Base-by-base conservation (phyloP, 495 filamentous ascomycete species). In the Penicillium cataractarum region DNA sequence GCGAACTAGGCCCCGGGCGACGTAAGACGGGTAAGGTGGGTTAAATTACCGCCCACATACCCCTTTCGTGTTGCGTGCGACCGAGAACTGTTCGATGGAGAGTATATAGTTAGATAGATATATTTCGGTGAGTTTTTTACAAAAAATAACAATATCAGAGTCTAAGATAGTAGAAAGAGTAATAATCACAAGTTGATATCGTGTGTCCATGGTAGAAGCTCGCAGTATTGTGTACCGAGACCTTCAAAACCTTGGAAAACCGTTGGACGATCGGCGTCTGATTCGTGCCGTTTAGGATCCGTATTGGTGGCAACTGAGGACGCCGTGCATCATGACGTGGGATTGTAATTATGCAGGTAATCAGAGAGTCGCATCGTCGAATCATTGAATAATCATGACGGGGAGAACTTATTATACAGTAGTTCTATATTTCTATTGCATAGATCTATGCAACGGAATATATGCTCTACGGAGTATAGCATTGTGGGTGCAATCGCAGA, bases 231-330 rank as follows among this genome's bases (percentile, higher is more conserved):
- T 50, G 22, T 29, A 50, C 46, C 22, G 22, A 27, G 46, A 8
- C 7, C 5, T n/a, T n/a, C 4, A 31, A 31, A 4, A 24, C 22
- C 46, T 49, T 24, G 26, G 46, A 57, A 48, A 42, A 42, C 24
- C 40, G 51, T 54, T 54, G 29, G 7, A 21, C 12, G 32, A 21
- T 29, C 51, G 27, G n/a, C 42, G n/a, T 24, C 26, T 50, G 46
- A 50, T 50, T 50, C 46, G 46, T 29, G 46, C 24, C 46, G 46
- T 29, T 17, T 50, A 7, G 24, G 42, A 44, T 13, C 48, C 55
- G 40, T 48, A 57, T 48, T 21, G 8, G 62, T 60, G 62, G 62
- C 62, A 55, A 64, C 46, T 60, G 62, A 64, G 62, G 55, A 60
- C 62, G 46, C 4, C 17, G 21, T 64, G 56, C 56, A 64, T 64